Base-by-base conservation (phyloP, 2,329 filamentous ascomycete species). In the Parastagonospora avenae region DNA sequence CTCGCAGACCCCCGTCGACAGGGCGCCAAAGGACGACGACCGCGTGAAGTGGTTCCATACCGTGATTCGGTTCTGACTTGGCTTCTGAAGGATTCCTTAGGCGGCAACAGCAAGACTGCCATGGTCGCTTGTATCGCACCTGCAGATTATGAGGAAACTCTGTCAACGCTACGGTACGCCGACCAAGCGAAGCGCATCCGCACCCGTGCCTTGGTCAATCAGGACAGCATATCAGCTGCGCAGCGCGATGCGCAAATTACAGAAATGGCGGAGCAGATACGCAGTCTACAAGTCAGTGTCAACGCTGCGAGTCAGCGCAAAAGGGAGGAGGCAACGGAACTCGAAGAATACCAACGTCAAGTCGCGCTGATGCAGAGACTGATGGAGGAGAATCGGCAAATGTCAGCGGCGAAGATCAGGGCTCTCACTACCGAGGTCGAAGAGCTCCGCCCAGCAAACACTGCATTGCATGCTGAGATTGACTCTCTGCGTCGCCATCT, bases 91-190 rank as follows among this genome's bases (percentile, higher is more conserved):
- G 94, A 99, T 74, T 95, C 90, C 1, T 81, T 99, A 0, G 94
- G 94, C 10, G 94, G 94, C 48, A 99, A 99, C 81, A 93, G 88
- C 68, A 99, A 97, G 76, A 99, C 94, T 8, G 94, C 94, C 55
- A 99, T 99, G 94, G 97, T 99, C 66, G 94, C 94, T 8, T 97
- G 94, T 72, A 96, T 99, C 63, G 88, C 92, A 4, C 94, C 94
- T 0, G 88, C 90, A 0, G 94, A 99, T 76, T 97, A 99, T 70
- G 94, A 99, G 50, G 94, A 99, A 73, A 99, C 94, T 0, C 83
- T 99, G 1, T 96, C 91, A 2, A 99, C 94, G 1, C 85, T 99
- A 10, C 91, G 94, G 32, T 99, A 99, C 73, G 94, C 94, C 15
- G 93, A 99, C 74, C 93, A 97, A 76, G 94, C 94, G 54, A 99